Base-by-base conservation (phyloP, 2,329 filamentous ascomycete genomes). In the Pseudogymnoascus sp. region DNA sequence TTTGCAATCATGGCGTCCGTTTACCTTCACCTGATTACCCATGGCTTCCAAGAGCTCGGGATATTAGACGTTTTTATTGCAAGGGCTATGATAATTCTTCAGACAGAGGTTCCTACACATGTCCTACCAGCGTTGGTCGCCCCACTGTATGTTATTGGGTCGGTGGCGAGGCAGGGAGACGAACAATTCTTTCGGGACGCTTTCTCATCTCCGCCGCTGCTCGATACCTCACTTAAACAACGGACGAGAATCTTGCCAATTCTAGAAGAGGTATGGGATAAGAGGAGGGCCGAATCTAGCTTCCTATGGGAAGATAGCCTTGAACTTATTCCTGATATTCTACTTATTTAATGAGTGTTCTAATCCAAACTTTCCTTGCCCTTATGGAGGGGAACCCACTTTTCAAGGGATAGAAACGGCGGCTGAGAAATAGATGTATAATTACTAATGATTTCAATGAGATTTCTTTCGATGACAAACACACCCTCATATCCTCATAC, bases 91-190 rank as follows among this genome's bases (percentile, higher is more conserved):
- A 66, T 19, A 23, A 61, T 71, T 5, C 61, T 73, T 63, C 64
- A 63, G 60, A 68, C 23, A 13, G 61, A 66, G 11, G 62, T 65
- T 47, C 57, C 64, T 33, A 40, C 15, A 7, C 53, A 68, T 53
- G 36, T 69, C 17, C 50, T 69, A 9, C 66, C 68, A 4, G 66
- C 66, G 13, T 53, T 71, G 1, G 64, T 73, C 2, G 67, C 61
- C 36, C 70, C 71, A 4, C 38, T 72, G 6, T 73, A 67, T 60
- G 65, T 73, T 15, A 60, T 72, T 10, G 70, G 67, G 26, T 69
- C 60, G 50, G 67, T 68, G 60, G 68, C 67, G 11, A 66, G 65
- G 21, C 31, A 38, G 47, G 65, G 66, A 31, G 67, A 72, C n/a
- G 64, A 70, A 38, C 35, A 67, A 21, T 65, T 67, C 17, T 72